Base-by-base conservation (phyloP, 805 yeast genomes). In the Zygosaccharomyces bailii region DNA sequence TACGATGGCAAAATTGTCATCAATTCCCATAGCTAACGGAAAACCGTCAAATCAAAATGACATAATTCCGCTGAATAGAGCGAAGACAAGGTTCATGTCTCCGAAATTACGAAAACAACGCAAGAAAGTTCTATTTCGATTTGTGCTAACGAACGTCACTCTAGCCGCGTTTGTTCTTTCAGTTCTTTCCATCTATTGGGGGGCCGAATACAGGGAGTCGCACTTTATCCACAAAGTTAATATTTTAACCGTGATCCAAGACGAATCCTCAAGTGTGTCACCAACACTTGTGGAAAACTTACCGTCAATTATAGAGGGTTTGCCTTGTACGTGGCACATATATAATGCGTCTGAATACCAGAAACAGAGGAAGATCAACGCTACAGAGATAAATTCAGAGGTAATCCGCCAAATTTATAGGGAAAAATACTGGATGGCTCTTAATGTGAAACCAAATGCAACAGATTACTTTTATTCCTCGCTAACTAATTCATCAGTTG, bases 381-480 rank as follows among this genome's bases (percentile, higher is more conserved):
- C 49, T 43, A 48, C 49, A 51, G 40, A 51, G 8, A 43, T 63
- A 6, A 52, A 58, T 25, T 69, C 68, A 3, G 74, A 75, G 50
- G 57, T 81, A 16, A 27, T 60, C 32, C 53, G 71, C 25, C 63
- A 65, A 42, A 72, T 84, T 3, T 78, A 75, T 53, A 74, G 73
- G 42, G 77, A 80, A 60, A 55, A 73, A 13, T 82, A 72, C 54
- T 85, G 91, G 93, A 73, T 76, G 18, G 75, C 83, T 0, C 65
- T 83, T 25, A 75, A 78, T 49, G 76, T 84, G 25, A 54, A 59
- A 16, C 62, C 71, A 10, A 73, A 77, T 53, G 78, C 84, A 0
- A 69, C 80, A 4, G 53, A 52, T 23, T 37, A 49, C 8, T 42
- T 63, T 2, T 42, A 55, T 29, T 31, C 49, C 16, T 63, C 70